These are phyloP conservation scores for Cephaloascus albidus DNA, from an alignment of 805 yeast genomes.

Conservation along the genomic window DNA sequence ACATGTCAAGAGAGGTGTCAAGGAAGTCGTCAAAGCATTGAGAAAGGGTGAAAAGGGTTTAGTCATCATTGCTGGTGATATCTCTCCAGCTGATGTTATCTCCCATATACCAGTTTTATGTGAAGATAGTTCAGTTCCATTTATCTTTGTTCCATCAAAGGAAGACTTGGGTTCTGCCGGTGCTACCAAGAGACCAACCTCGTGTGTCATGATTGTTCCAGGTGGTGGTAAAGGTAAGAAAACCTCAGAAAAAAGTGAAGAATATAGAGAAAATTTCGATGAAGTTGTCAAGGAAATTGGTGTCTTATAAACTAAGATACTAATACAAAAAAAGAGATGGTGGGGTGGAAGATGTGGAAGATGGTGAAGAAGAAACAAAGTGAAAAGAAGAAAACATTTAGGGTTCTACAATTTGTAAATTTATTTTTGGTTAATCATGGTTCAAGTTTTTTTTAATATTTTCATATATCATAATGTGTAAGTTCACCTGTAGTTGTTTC, in stretches of 20 bases:
- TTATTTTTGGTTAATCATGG: not conserved
- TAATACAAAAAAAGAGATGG: not conserved
- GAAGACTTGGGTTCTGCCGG: slow-evolving; percentile 99
- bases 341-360: not conserved
- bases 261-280: slow-evolving; percentile 86
- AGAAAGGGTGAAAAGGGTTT: slow-evolving; percentile 98
- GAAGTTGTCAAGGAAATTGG: slow-evolving; percentile 90
- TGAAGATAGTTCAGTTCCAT: slow-evolving; percentile 90
- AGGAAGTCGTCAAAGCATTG: slow-evolving; percentile 95
- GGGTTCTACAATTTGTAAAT: not conserved
- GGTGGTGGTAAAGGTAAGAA: slow-evolving; percentile 84
- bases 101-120: slow-evolving; percentile 96
- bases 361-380: not conserved
- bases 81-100: slow-evolving; percentile 94
- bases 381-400: too few relatives aligned
- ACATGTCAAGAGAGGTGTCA: slow-evolving; percentile 97
- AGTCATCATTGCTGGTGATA: slow-evolving; percentile 95
- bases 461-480: not conserved
- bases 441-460: too few relatives aligned
- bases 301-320: slow-evolving; percentile 13
- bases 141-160: slow-evolving; percentile 89
- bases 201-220: slow-evolving; percentile 95
- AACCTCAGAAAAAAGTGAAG: slow-evolving; percentile 60
- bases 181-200: slow-evolving; percentile 98
- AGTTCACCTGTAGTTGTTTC: not conserved